phyloP scores from a whole-genome alignment of 2,329 filamentous ascomycete genomes.

The Aspergillus novoparasiticus region DNA sequence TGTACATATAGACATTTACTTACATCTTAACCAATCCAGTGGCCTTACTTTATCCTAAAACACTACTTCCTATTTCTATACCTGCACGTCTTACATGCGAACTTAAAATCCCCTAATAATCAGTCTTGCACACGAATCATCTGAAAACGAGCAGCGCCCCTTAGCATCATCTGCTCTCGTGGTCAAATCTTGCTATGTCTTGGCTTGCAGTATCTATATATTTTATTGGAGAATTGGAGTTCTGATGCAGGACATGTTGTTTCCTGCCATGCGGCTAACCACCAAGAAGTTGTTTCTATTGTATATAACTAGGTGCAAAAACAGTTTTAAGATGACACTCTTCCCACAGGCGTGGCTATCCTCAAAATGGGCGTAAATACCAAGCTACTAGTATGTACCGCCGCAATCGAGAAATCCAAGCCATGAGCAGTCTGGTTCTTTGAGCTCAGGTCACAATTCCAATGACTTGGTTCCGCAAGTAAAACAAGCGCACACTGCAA shows the following conservation, averaged over 20 bases:
- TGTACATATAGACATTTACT: no score
- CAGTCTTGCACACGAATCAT: constrained; percentile 46
- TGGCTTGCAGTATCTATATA: constrained; percentile 64
- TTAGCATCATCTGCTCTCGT: constrained; percentile 66
- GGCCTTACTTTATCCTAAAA: no score
- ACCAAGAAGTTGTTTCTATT: constrained; percentile 27
- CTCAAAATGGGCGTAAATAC: constrained; percentile 24
- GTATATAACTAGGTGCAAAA: constrained; percentile 12
- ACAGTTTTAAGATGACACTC: constrained; percentile 36
- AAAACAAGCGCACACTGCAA: constrained; percentile 45
- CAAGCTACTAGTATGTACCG: constrained; percentile 22
- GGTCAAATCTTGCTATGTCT: constrained; percentile 61
- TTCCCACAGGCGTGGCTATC: no score
- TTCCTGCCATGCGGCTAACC: constrained; percentile 13
- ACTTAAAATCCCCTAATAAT: not conserved
- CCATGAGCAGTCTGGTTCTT: no score
- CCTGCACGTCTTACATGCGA: no score
- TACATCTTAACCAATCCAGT: no score
- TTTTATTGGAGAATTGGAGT: constrained; percentile 54
- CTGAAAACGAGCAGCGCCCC: constrained; percentile 60
- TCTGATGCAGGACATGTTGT: constrained; percentile 60
- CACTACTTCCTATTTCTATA: no score
- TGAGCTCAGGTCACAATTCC: constrained; percentile 16
- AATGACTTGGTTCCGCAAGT: constrained; percentile 31
- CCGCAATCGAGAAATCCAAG: constrained; percentile 32